Base-by-base conservation (phyloP, 306 rosid genomes). In the Lathyrus sativus region DNA sequence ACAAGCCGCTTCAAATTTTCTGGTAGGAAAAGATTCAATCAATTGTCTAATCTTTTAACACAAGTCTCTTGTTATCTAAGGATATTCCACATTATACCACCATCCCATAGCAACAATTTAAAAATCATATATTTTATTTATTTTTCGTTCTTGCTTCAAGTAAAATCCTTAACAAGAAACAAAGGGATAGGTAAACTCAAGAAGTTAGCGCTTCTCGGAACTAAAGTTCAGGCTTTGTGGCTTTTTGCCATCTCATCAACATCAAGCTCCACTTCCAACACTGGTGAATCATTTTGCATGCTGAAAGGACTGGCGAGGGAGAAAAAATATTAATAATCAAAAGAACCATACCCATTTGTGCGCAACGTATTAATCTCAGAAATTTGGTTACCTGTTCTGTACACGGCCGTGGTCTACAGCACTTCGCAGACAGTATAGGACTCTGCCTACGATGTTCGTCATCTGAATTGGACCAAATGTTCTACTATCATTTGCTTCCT, bases 361-460 rank as follows among this genome's bases (percentile, higher is more conserved):
- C 60, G 44, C 65, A 77, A 31, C 66, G 12, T 72, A 62, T 46
- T 39, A 59, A 41, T 38, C 49, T 64, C 19, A 78, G 68, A 51
- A 68, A 61, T 65, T 73, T 31, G 42, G 67, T 75, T 84, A 84
- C 99, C 96, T 88, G 76, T 95, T 95, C 80, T 88, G 86, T 72
- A 95, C 85, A 3, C 91, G 97, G 62, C 97, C 96, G 62, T 95
- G 99, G 81, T 95, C 99, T 74, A 91, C 97, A 5, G 96, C 97
- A 24, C 86, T 84, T 65, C 92, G 83, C 71, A 95, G 74, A 77
- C 90, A 88, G 81, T 95, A 95, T 66, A 95, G 80, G 81, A 83
- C 99, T 81, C 99, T 88, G 73, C 99, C 99, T 35, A 87, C 90
- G 50, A 95, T 85, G 80, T 87, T 79, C 5, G 88, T 82, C 90